Evolutionary conservation across 495 filamentous ascomycete genomes (phyloP).

Genomic region (Penicillium robsamsonii): DNA sequence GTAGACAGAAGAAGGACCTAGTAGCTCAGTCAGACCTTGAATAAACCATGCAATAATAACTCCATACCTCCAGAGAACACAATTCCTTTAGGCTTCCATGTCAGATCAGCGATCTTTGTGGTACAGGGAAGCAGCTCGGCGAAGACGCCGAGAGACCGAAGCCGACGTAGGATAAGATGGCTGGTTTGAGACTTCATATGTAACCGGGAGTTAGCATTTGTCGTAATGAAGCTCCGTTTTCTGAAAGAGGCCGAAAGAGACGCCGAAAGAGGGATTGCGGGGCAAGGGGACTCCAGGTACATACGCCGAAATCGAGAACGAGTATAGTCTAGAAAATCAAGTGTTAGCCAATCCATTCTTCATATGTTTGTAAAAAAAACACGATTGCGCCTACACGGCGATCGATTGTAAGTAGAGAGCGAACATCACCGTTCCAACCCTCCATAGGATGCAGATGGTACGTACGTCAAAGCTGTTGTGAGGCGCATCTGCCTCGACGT

Average conservation of each 20-base stretch:
- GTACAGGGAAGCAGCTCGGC: slow-evolving; percentile 93
- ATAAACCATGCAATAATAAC: background rate
- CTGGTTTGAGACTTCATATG: slow-evolving; percentile 42
- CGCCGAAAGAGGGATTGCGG: background rate
- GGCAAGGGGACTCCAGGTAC: background rate
- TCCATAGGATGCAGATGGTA: slow-evolving; percentile 5
- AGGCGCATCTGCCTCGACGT: slow-evolving; percentile 12
- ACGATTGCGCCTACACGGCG: slow-evolving; percentile 3
- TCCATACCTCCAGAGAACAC: slow-evolving; percentile 24
- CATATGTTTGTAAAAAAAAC: background rate
- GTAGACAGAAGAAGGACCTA: slow-evolving; percentile 27
- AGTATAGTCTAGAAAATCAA: slow-evolving; percentile 14
- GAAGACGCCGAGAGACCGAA: slow-evolving; percentile 84
- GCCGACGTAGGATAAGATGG: slow-evolving; percentile 73
- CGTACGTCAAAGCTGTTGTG: slow-evolving; percentile 23
- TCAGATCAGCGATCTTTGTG: slow-evolving; percentile 72
- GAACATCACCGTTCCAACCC: slow-evolving; percentile 5
- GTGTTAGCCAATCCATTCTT: slow-evolving; percentile 11
- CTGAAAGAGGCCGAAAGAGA: slow-evolving; percentile 7
- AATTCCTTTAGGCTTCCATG: slow-evolving; percentile 66
- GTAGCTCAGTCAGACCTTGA: slow-evolving; percentile 11
- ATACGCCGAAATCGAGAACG: slow-evolving; percentile 10
- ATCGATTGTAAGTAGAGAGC: slow-evolving; percentile 12
- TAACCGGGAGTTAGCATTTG: slow-evolving; percentile 11
- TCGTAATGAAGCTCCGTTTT: slow-evolving; percentile 7